These are phyloP conservation scores for Xanthoconium separans DNA, from an alignment of 1,284 basidiomycete species.

Conservation along the genomic window DNA sequence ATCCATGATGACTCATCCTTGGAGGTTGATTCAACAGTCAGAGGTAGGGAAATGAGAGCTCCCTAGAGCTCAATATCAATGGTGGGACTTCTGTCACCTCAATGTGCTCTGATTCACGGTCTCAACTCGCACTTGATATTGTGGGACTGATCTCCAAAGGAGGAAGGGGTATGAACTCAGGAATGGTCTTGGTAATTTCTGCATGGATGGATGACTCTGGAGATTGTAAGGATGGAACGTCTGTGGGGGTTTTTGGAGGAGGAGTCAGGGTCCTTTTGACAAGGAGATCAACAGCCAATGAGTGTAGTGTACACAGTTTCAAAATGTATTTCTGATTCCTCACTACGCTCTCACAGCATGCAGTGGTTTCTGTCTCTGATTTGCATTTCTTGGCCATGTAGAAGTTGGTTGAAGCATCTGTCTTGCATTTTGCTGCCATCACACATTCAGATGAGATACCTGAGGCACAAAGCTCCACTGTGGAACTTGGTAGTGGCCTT, in stretches of 20 bases:
- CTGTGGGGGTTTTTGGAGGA: constrained; percentile 32
- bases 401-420: constrained; percentile 29
- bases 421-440: constrained; percentile 51
- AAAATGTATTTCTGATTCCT: constrained; percentile 47
- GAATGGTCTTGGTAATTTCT: constrained; percentile 29
- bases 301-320: constrained; percentile 51
- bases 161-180: constrained; percentile 41
- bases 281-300: constrained; percentile 27
- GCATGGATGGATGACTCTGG: constrained; percentile 27
- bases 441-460: constrained; percentile 42
- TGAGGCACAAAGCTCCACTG: constrained; percentile 38
- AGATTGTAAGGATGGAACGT: constrained; percentile 28
- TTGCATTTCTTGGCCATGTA: constrained; percentile 41
- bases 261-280: constrained; percentile 25
- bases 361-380: constrained; percentile 47
- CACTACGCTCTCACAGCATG: constrained; percentile 41
- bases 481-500: constrained; percentile 48
- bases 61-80: constrained; percentile 23
- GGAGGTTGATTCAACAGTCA: constrained; percentile 26
- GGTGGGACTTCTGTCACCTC: constrained; percentile 10
- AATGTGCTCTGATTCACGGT: constrained; percentile 23
- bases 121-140: constrained; percentile 22
- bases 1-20: constrained; percentile 20
- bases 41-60: constrained; percentile 27
- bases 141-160: constrained; percentile 38